phyloP scores from a whole-genome alignment of 768 basidiomycete species.

The Suillus paluster region DNA sequence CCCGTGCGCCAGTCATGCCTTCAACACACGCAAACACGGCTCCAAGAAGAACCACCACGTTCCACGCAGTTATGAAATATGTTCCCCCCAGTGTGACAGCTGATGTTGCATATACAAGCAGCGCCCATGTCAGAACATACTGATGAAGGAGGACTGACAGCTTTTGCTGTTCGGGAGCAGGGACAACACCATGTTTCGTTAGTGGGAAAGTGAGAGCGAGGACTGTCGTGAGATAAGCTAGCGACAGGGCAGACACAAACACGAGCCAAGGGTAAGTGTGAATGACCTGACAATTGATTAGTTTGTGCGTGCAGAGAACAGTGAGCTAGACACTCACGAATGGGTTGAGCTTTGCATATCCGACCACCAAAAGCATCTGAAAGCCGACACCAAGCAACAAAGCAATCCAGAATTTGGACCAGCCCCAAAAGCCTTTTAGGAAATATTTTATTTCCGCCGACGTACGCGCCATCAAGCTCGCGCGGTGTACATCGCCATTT shows the following conservation, averaged over 20 bases:
- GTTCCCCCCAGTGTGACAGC: constrained; percentile 51
- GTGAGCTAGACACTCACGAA: constrained; percentile 48
- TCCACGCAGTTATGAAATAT: constrained; percentile 63
- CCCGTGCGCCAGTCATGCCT: constrained; percentile 27
- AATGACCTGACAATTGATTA: constrained; percentile 48
- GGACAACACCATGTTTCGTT: constrained; percentile 25
- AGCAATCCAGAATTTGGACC: constrained; percentile 67
- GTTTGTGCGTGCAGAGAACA: neutral
- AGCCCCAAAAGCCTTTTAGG: constrained; percentile 46
- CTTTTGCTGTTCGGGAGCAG: constrained; percentile 49
- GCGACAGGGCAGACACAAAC: constrained; percentile 49
- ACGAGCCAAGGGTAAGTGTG: constrained; percentile 62
- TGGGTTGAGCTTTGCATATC: constrained; percentile 61
- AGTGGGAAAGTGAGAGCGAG: constrained; percentile 43
- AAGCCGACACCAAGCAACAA: constrained; percentile 48
- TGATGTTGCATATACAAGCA: constrained; percentile 56
- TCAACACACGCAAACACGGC: constrained; percentile 44
- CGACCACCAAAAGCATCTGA: constrained; percentile 52
- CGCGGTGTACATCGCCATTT: constrained; percentile 10
- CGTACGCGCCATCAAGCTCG: constrained; percentile 16
- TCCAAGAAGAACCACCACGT: constrained; percentile 48
- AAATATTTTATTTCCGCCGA: constrained; percentile 31
- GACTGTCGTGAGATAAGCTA: constrained; percentile 53
- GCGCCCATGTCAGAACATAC: constrained; percentile 61
- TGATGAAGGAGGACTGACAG: constrained; percentile 54